A percentile compares a stretch with the other conserved stretches of the same genome.
Conservation (phyloP, 495 filamentous ascomycete genomes). For the Penicillium cinerascens region DNA sequence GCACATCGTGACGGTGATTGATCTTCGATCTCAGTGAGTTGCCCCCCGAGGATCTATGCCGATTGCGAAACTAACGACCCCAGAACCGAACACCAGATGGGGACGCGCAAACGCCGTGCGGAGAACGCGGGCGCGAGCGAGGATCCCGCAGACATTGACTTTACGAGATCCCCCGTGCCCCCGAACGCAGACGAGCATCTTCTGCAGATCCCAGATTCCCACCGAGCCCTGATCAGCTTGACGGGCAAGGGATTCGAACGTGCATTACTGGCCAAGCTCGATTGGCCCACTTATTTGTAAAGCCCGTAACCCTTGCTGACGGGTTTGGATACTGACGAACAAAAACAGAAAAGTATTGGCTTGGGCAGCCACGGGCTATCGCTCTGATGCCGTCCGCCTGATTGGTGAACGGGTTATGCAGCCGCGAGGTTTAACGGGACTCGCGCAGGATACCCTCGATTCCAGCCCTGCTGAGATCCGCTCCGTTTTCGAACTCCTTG, state of each 20-base stretch:
- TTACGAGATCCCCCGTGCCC: conserved; percentile 28
- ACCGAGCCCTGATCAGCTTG: conserved; percentile 61
- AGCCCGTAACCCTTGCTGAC: background rate
- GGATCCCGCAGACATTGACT: conserved; percentile 15
- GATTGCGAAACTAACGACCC: conserved; percentile 1
- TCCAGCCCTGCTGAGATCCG: conserved; percentile 60
- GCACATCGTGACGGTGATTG: conserved; percentile 67
- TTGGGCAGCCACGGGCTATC: conserved; percentile 62
- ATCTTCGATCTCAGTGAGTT: conserved; percentile 68
- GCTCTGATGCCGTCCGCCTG: conserved; percentile 62
- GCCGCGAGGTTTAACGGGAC: conserved; percentile 61
- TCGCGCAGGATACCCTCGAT: conserved; percentile 63
- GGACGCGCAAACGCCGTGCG: conserved; percentile 58
- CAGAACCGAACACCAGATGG: conserved; percentile 71
- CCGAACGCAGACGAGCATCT: conserved; percentile 42
- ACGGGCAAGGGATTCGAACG: conserved; percentile 69
- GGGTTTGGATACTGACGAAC: background rate
- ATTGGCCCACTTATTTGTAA: conserved; percentile 62
- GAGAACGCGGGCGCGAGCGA: conserved; percentile 21
- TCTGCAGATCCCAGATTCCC: conserved; percentile 57
- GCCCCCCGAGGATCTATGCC: background rate
- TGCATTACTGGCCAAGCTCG: conserved; percentile 64
- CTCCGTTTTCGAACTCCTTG: conserved; percentile 50
- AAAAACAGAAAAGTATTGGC: conserved; percentile 51
- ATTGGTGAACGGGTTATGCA: conserved; percentile 67